Base-by-base conservation (phyloP, 495 filamentous ascomycete species). In the Lineolata rhizophorae region DNA sequence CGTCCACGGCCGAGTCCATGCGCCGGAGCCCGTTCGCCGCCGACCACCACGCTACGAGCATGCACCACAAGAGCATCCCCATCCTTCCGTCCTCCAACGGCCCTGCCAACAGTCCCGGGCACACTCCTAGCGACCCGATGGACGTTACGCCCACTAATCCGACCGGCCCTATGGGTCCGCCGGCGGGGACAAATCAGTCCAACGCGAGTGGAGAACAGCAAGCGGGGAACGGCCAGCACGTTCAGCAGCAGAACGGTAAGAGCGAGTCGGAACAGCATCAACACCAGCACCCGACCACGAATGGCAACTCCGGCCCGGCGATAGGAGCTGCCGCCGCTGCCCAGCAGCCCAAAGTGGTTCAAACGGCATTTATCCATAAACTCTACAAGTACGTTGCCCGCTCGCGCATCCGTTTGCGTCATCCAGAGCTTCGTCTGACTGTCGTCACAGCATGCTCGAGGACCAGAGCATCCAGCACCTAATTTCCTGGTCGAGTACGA, bases 331-430 rank as follows among this genome's bases (percentile, higher is more conserved):
- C 77, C 3, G 78, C 80, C 11, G 80, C 82, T 36, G 73, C 82
- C 36, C 84, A 92, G 51, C 83, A 92, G 51, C 84, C 85, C 35
- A 97, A 97, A 56, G 83, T 93, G 34, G 81, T 95, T 18, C 87
- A 97, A 54, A 94, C 87, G 16, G 87, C 87, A n/a, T 97, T 97
- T 48, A 95, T 97, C 38, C 87, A 97, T 52, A 97, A 97, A 52
- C 67, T 97, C 12, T 97, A 94, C 66, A 97, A 91, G 85, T 95
- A 64, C 35, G 74, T 57, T 5, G 18, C 12, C 17, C 4, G 30
- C n/a, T n/a, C n/a, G 22, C 22, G 22, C 17, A n/a, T 35, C n/a
- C n/a, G n/a, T 15, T n/a, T 20, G 13, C 19, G 22, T 24, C 18
- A n/a, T n/a, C 3, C 27, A 9, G 5, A 5, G 4, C 26, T 9